Conservation (phyloP, 768 basidiomycete genomes). For the Hemileccinum rubropunctum region DNA sequence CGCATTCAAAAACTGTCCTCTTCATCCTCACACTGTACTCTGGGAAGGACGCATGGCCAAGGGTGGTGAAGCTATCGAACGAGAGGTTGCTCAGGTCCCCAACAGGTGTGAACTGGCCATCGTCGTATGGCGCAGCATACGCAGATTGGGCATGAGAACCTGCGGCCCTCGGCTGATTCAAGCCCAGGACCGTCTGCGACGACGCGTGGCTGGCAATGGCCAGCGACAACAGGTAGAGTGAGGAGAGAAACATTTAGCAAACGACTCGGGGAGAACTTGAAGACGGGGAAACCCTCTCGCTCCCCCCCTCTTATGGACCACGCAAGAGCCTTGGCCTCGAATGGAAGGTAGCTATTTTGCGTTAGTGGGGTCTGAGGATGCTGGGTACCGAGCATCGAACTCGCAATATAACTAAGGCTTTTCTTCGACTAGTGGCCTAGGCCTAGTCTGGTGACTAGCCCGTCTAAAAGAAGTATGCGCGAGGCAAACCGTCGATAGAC, state of each 20-base stretch:
- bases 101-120: slow-evolving; percentile 30
- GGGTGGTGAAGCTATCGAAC: slow-evolving; percentile 32
- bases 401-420: too few species aligned
- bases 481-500: too few species aligned
- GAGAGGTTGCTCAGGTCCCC: slow-evolving; percentile 30
- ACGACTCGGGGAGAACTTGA: too few species aligned
- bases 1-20: slow-evolving; percentile 24
- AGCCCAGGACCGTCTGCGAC: neutral
- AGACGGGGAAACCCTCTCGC: neutral
- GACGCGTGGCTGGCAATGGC: neutral
- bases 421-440: too few species aligned
- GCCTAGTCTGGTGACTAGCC: too few species aligned
- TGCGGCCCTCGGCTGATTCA: too few species aligned
- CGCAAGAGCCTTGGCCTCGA: too few species aligned
- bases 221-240: neutral
- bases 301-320: neutral
- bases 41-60: slow-evolving; percentile 46
- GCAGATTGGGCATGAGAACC: neutral
- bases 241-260: neutral
- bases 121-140: slow-evolving; percentile 10
- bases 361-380: too few species aligned
- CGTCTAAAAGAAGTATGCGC: too few species aligned
- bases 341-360: too few species aligned
- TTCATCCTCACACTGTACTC: slow-evolving; percentile 40
- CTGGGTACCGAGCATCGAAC: too few species aligned